A percentile compares a stretch with the other conserved stretches of the same genome.
These are phyloP conservation scores for Leptographium procerum DNA, from an alignment of 2,329 filamentous ascomycete species.

Conservation along the genomic window DNA sequence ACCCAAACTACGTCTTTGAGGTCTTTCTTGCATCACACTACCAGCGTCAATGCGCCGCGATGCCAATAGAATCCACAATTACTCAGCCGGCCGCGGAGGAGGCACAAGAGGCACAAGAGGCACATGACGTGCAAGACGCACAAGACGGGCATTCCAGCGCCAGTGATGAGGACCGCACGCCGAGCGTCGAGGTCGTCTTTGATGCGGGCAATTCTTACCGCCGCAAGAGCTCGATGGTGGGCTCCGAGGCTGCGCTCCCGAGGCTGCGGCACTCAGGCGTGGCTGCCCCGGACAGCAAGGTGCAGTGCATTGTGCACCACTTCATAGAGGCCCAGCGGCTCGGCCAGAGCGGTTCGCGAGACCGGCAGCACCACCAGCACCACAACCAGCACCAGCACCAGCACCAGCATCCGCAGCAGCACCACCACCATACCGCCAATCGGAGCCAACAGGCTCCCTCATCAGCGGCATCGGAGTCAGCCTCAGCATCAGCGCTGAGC, in stretches of 20 bases:
- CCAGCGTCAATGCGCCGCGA: neutral
- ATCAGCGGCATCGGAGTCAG: neutral
- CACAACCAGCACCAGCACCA: neutral
- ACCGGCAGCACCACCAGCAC: conserved; percentile 14
- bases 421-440: neutral
- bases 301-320: conserved; percentile 55
- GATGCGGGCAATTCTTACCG: conserved; percentile 49
- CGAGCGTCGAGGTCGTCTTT: conserved; percentile 48
- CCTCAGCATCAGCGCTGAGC: neutral
- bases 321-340: conserved; percentile 47
- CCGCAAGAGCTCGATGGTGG: conserved; percentile 54
- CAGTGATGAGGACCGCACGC: conserved; percentile 39
- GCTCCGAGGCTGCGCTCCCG: conserved; percentile 31
- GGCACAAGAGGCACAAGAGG: neutral
- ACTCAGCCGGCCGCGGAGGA: neutral
- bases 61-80: neutral
- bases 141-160: conserved; percentile 31
- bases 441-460: neutral
- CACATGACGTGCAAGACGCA: neutral
- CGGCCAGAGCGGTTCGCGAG: conserved; percentile 15
- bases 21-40: neutral
- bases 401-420: neutral
- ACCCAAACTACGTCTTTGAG: no score
- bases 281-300: conserved; percentile 21
- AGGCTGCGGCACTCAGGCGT: conserved; percentile 19